Percentiles rank a stretch among this genome's conserved stretches.
phyloP scores from a whole-genome alignment of 495 filamentous ascomycete species.

The Trichoderma gamsii region DNA sequence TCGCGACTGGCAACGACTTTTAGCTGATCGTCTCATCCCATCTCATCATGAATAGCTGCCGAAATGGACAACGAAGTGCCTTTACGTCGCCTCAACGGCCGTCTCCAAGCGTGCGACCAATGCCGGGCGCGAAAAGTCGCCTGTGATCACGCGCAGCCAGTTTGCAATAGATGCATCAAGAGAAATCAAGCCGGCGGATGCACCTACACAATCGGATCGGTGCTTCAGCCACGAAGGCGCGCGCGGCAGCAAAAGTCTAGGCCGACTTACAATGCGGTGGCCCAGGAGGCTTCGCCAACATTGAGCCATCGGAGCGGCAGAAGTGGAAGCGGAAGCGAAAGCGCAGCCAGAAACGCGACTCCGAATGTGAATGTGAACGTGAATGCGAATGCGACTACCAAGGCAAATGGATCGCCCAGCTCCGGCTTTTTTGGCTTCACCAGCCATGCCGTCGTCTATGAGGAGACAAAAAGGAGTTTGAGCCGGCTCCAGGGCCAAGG shows the following conservation, averaged over 20 bases:
- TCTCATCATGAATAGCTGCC: neutral
- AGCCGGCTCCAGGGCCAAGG: neutral
- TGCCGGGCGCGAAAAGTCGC: slow-evolving; percentile 31
- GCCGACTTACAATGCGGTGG: neutral
- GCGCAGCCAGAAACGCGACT: neutral
- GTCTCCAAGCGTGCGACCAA: slow-evolving; percentile 24
- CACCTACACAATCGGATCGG: neutral
- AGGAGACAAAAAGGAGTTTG: neutral
- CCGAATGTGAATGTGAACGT: neutral
- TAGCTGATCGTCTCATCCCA: neutral
- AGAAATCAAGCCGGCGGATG: slow-evolving; percentile 17
- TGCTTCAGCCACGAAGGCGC: slow-evolving; percentile 1
- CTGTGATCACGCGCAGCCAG: slow-evolving; percentile 27
- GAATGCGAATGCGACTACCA: neutral
- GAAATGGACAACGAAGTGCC: neutral
- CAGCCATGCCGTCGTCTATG: neutral
- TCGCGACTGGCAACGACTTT: no score
- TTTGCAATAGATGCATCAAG: slow-evolving; percentile 29
- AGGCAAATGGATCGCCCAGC: neutral
- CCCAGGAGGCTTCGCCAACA: neutral
- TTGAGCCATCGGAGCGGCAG: neutral
- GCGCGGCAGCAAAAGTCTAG: neutral
- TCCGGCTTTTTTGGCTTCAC: neutral
- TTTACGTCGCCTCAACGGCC: slow-evolving; percentile 19
- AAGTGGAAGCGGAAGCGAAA: no score